Conservation (phyloP, 2,329 filamentous ascomycete genomes). For the Aspergillus nomiae region DNA sequence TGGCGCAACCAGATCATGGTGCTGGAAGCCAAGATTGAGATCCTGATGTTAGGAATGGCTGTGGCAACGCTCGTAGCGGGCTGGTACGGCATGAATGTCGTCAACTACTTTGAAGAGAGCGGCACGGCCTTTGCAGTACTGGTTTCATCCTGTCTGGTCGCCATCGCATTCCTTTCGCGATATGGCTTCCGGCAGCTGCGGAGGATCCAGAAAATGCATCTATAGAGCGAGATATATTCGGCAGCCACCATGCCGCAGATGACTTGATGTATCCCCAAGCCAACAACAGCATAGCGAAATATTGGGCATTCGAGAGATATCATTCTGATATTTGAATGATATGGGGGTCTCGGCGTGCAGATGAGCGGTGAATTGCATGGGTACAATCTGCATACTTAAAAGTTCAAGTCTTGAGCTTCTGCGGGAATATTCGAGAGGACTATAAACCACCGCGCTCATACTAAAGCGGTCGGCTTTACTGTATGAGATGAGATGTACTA, state of each 20-base stretch:
- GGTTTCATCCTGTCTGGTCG: conserved; percentile 21
- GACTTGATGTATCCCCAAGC: too few species aligned
- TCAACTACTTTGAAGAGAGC: conserved; percentile 41
- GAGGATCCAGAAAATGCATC: conserved; percentile 24
- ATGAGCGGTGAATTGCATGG: too few species aligned
- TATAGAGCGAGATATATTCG: conserved; percentile 4
- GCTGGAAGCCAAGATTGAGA: conserved; percentile 40
- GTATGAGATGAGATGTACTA: background rate
- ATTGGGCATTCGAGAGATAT: too few species aligned
- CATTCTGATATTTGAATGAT: too few species aligned
- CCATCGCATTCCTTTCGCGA: conserved; percentile 25
- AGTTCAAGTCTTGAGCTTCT: too few species aligned
- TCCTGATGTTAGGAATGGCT: conserved; percentile 39
- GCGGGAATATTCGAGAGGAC: too few species aligned
- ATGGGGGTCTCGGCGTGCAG: too few species aligned
- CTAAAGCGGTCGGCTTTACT: too few species aligned
- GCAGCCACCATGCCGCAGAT: background rate
- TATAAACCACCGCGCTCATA: too few species aligned
- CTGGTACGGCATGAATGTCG: conserved; percentile 41
- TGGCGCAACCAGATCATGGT: conserved; percentile 44
- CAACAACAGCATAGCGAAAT: too few species aligned
- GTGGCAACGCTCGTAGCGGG: conserved; percentile 39
- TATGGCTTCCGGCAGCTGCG: conserved; percentile 28
- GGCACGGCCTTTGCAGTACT: conserved; percentile 27
- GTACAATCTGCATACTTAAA: too few species aligned